Conservation (phyloP, 768 basidiomycete genomes). For the Trametopsis cervina region DNA sequence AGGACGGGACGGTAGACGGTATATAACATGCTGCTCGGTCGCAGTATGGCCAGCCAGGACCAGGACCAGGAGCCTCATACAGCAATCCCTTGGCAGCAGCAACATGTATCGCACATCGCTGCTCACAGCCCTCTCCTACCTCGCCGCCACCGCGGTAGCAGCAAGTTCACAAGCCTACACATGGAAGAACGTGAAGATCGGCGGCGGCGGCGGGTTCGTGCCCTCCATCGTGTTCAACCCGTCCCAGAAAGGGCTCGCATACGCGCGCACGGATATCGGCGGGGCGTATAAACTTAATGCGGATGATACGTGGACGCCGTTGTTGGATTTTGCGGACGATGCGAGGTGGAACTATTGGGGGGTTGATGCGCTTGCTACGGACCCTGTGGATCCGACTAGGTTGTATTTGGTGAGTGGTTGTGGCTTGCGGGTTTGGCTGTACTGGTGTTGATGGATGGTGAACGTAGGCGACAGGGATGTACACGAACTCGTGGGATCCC, state of each 20-base stretch:
- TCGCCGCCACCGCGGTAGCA: constrained; percentile 28
- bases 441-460: no score
- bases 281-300: constrained; percentile 58
- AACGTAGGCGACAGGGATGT: constrained; percentile 56
- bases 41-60: neutral
- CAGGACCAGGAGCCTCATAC: neutral
- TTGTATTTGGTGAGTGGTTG: constrained; percentile 41
- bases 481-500: constrained; percentile 57
- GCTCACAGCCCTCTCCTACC: neutral
- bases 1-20: no score
- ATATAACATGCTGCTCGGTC: no score
- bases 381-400: constrained; percentile 48
- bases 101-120: neutral
- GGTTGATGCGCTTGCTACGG: constrained; percentile 46
- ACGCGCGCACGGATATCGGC: constrained; percentile 64
- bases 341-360: constrained; percentile 46
- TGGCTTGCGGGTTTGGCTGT: no score
- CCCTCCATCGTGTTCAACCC: constrained; percentile 60
- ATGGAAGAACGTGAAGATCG: constrained; percentile 59
- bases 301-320: constrained; percentile 55
- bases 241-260: constrained; percentile 50
- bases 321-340: constrained; percentile 46
- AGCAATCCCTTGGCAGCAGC: neutral
- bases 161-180: constrained; percentile 44
- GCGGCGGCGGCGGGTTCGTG: constrained; percentile 42